These are phyloP conservation scores for Solanum arcanum DNA, from an alignment of 257 asterid species.

Conservation along the genomic window DNA sequence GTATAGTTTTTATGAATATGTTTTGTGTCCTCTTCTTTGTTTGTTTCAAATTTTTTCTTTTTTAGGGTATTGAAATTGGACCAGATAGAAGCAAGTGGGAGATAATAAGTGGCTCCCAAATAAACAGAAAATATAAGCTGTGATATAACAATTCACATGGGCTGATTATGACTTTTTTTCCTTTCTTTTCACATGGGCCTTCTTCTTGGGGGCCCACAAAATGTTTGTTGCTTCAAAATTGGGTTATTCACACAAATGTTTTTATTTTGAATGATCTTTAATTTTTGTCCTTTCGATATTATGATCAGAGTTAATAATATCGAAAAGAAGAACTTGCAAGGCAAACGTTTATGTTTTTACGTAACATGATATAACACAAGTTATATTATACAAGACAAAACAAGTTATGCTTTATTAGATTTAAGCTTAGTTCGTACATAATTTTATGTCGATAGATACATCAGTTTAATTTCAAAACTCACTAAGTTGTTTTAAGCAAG, in stretches of 20 bases:
- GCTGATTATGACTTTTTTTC: neutral
- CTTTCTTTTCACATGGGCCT: neutral
- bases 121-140: neutral
- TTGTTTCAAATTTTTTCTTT: neutral
- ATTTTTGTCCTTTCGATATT: neutral
- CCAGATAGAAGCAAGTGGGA: neutral
- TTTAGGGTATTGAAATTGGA: neutral
- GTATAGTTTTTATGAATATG: neutral
- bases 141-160: neutral
- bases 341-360: no score
- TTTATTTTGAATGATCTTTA: rapidly evolving
- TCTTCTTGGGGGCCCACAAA: neutral
- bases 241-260: neutral
- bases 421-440: no score
- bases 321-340: neutral
- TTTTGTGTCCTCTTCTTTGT: neutral
- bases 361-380: no score
- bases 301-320: no score
- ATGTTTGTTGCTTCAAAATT: neutral
- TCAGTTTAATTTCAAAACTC: no score
- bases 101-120: neutral
- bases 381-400: neutral
- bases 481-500: no score
- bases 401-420: no score
- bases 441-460: no score